These are phyloP conservation scores for Termitomyces eurrhizus DNA, from an alignment of 768 basidiomycete species.

Conservation along the genomic window DNA sequence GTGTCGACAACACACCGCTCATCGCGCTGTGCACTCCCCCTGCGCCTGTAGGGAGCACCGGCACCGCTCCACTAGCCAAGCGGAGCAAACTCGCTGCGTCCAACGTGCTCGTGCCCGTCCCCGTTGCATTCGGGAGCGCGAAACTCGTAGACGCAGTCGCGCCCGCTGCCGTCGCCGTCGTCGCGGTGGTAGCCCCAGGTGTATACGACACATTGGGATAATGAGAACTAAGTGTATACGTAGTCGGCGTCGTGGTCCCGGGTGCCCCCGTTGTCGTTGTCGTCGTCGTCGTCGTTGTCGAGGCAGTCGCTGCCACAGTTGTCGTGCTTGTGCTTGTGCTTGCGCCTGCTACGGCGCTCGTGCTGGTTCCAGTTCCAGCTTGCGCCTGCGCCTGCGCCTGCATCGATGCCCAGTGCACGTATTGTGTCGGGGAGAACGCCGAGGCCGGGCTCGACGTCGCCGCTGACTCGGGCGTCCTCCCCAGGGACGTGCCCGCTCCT, in stretches of 20 bases:
- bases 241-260: neutral
- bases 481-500: slow-evolving; percentile 8
- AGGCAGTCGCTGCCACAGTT: neutral
- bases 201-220: slow-evolving; percentile 9
- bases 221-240: slow-evolving; percentile 6
- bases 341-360: neutral
- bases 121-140: slow-evolving; percentile 6
- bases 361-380: neutral
- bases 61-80: slow-evolving; percentile 14
- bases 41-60: slow-evolving; percentile 12
- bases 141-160: slow-evolving; percentile 3
- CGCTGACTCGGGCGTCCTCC: slow-evolving; percentile 4
- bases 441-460: neutral
- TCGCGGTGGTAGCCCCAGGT: neutral
- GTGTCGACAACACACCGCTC: slow-evolving; percentile 5
- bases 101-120: slow-evolving; percentile 8
- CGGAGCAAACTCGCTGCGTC: slow-evolving; percentile 21
- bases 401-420: slow-evolving; percentile 10
- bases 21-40: slow-evolving; percentile 13
- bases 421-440: slow-evolving; percentile 1
- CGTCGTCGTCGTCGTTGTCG: neutral
- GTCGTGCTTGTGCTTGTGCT: neutral
- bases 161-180: slow-evolving; percentile 1
- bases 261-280: neutral
- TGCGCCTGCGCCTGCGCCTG: neutral